phyloP scores from a whole-genome alignment of 1,284 basidiomycete species.

The Polyporus tsugae region DNA sequence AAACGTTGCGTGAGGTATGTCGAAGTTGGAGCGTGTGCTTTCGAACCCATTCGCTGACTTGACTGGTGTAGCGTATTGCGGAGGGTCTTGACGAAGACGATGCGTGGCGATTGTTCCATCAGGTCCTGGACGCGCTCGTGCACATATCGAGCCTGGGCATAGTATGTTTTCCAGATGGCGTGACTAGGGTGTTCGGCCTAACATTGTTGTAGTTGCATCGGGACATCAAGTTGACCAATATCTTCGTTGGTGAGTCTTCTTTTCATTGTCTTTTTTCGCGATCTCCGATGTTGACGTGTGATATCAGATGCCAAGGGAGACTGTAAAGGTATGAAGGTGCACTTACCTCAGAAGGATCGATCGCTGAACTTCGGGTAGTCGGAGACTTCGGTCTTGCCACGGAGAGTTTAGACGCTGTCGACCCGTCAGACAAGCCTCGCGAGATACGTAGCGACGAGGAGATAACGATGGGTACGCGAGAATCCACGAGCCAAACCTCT shows the following conservation, averaged over 20 bases:
- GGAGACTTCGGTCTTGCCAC: constrained; percentile 96
- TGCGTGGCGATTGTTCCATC: constrained; percentile 90
- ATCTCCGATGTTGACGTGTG: not conserved
- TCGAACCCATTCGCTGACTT: not conserved
- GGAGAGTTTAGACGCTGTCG: constrained; percentile 80
- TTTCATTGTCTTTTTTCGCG: constrained; percentile 5
- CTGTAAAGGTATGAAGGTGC: constrained; percentile 70
- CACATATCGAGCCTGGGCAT: constrained; percentile 92
- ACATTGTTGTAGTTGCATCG: constrained; percentile 73
- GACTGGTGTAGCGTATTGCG: constrained; percentile 67
- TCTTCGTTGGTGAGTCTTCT: constrained; percentile 78
- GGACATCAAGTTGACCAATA: constrained; percentile 93
- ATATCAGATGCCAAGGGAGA: constrained; percentile 83
- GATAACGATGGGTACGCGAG: constrained; percentile 71
- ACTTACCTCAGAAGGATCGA: not conserved
- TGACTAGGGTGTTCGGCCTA: constrained; percentile 5
- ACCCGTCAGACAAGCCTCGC: constrained; percentile 63
- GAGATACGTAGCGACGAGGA: constrained; percentile 57
- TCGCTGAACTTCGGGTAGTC: constrained; percentile 49
- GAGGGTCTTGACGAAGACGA: constrained; percentile 86
- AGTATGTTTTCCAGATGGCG: constrained; percentile 47
- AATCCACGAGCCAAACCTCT: too few relatives aligned
- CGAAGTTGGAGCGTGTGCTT: not conserved
- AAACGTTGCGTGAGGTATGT: constrained; percentile 80
- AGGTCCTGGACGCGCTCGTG: constrained; percentile 92